Evolutionary conservation across 805 yeast species (phyloP).

Genomic region (Candida ascalaphidarum): DNA sequence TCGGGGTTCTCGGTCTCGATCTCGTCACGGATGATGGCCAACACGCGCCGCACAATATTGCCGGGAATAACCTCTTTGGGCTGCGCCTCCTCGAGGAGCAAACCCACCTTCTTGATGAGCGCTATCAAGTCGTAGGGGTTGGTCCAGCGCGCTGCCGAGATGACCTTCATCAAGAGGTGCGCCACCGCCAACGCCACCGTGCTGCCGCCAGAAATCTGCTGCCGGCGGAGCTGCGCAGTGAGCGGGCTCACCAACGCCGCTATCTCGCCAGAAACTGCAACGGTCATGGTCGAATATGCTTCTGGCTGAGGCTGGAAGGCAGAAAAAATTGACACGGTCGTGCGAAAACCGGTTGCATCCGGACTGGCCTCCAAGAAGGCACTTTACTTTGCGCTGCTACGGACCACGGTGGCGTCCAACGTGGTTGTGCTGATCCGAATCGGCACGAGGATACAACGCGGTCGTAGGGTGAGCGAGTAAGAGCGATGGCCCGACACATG

Average conservation of each 20-base stretch:
- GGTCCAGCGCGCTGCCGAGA: slow-evolving; percentile 85
- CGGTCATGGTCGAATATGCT: no score
- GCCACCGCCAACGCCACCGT: slow-evolving; percentile 81
- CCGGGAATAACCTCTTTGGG: slow-evolving; percentile 88
- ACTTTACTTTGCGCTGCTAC: no score
- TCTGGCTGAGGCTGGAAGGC: no score
- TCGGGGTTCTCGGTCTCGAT: slow-evolving; percentile 41
- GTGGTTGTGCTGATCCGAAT: no score
- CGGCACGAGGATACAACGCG: no score
- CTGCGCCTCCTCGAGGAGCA: slow-evolving; percentile 62
- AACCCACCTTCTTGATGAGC: slow-evolving; percentile 69
- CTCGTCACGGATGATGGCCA: slow-evolving; percentile 84
- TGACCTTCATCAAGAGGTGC: slow-evolving; percentile 77
- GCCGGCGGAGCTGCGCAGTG: slow-evolving; percentile 58
- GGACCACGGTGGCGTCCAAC: no score
- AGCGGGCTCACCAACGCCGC: slow-evolving; percentile 28
- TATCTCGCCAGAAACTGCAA: slow-evolving; percentile 19
- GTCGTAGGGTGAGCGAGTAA: no score
- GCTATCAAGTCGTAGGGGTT: slow-evolving; percentile 63
- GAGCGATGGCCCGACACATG: no score
- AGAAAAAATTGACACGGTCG: no score
- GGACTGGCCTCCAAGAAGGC: no score
- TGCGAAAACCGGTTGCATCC: no score
- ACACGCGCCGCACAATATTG: slow-evolving; percentile 81
- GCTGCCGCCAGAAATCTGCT: slow-evolving; percentile 76